Evolutionary conservation across 2,329 filamentous ascomycete species (phyloP), one percentile per base, ranked within the genome.

Genomic region (Penicillium oxalicum): DNA sequence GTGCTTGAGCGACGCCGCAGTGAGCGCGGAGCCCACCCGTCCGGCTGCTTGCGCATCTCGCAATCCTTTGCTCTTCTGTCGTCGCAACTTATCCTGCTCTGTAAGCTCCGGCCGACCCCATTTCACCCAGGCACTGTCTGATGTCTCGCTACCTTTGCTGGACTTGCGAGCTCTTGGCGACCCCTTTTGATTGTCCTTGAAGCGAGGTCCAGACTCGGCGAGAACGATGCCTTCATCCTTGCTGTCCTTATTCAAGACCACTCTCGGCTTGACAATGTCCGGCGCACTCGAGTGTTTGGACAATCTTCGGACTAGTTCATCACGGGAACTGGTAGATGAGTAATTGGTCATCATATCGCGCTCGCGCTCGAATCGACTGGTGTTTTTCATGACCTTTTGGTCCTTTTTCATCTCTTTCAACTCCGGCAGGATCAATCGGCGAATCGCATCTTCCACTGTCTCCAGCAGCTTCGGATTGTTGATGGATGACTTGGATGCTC

Each of bases 361-460:
- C n/a, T 45, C 43, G 47, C 76, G 76, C 28, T 85, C 80, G 29
- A 87, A 91, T 49, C 83, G 84, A 47, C 81, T 81, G 9, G 81
- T 81, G 59, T 82, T 85, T 55, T 86, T 79, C 54, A 85, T 82
- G 55, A 86, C 85, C 67, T 88, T 91, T 66, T 91, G 87, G 63
- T 95, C 90, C 60, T 91, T 83, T 68, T 95, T 96, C 47, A 98
- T 75, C 8, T 90, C 88, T 59, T 89, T 91, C 39, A 98, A 77
- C 68, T 98, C 91, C 0, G 93, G 93, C 2, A 98, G 73, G 45
- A 96, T 95, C 43, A 95, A 77, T 42, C 90, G 81, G 54, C 89
- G 84, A 62, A 96, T 95, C 11, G 90, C 90, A 70, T 95, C 90
- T 70, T 96, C 91, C 3, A 96, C 91, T 0, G 90, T 93, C 61